Evolutionary conservation across 1,284 basidiomycete species (phyloP).

Genomic region (Puccinia coronata): DNA sequence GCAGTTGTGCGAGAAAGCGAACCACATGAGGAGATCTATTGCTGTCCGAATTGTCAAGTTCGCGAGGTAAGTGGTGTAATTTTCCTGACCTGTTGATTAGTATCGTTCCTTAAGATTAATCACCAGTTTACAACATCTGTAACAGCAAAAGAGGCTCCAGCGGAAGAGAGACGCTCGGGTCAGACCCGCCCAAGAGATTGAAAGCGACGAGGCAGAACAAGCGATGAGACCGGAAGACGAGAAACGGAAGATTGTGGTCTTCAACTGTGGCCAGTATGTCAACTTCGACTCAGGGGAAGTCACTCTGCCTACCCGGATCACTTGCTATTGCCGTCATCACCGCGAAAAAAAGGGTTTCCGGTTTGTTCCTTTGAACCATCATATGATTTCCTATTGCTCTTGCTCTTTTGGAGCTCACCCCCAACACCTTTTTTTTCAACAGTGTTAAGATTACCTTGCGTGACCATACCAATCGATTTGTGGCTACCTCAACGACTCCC

Average conservation of each 20-base stretch:
- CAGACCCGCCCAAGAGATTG: slow-evolving; percentile 49
- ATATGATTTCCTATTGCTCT: background rate
- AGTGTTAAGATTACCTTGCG: slow-evolving; percentile 86
- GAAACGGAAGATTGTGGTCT: slow-evolving; percentile 76
- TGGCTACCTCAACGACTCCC: slow-evolving; percentile 79
- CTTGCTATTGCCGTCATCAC: slow-evolving; percentile 98
- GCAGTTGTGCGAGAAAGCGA: slow-evolving; percentile 42
- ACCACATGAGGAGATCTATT: slow-evolving; percentile 45
- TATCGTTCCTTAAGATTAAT: too few relatives aligned
- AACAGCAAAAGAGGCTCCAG: slow-evolving; percentile 46
- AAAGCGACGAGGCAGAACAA: slow-evolving; percentile 48
- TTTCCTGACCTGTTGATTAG: background rate
- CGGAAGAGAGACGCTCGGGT: slow-evolving; percentile 49
- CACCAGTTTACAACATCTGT: too few relatives aligned
- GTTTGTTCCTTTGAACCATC: slow-evolving; percentile 56
- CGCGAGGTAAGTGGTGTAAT: slow-evolving; percentile 35
- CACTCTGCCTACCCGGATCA: slow-evolving; percentile 87
- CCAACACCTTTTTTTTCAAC: background rate
- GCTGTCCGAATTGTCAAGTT: slow-evolving; percentile 48
- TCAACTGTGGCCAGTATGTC: slow-evolving; percentile 90
- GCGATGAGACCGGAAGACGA: slow-evolving; percentile 55
- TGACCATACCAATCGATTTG: slow-evolving; percentile 74
- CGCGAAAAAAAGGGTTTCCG: slow-evolving; percentile 91
- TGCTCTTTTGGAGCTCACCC: slow-evolving; percentile 10
- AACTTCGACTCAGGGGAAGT: slow-evolving; percentile 86